Base-by-base conservation (phyloP, 768 basidiomycete genomes). In the Boletellus ananas region DNA sequence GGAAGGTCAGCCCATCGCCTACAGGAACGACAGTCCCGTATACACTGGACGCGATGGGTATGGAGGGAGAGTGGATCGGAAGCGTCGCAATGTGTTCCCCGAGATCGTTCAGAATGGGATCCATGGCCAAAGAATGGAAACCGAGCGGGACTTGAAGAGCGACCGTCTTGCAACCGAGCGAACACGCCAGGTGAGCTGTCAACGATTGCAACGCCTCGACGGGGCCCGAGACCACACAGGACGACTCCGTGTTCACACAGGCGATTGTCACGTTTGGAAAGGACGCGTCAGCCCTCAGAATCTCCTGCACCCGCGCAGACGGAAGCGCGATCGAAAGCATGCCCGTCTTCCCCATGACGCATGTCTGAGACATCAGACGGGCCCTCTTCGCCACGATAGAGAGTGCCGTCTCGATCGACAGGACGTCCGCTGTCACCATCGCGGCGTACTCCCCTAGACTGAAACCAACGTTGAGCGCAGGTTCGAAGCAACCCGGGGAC, bases 391-490 rank as follows among this genome's bases (percentile, higher is more conserved):
- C 83, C 35, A 88, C 74, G 21, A 88, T 62, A 4, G 68, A 63
- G 13, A 90, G 70, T 3, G 81, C 85, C 14, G 77, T 79, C 52
- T 77, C 69, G 16, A 88, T 66, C 0, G 73, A 71, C 13, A 90
- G 57, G 1, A 85, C 79, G 1, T 72, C 77, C 0, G 86, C 80
- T n/a, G 75, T 68, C 16, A 83, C 81, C 35, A 89, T 74, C 10
- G 84, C 87, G 8, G 80, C 81, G 47, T 86, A 89, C 70, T 90
- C 87, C 35, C 87, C 87, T 16, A 90, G 73, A 63, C 87, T 90
- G 51, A 36, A 37, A 39, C 31, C 27, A 47, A n/a, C 6, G 3
- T 7, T 65, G 12, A 38, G 52, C 1, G 33, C 16, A 11, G 3
- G 21, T 16, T 11, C 23, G 2, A 21, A 17, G 45, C 38, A 43